These are phyloP conservation scores for Aspergillus pseudoglaucus DNA, from an alignment of 2,329 filamentous ascomycete genomes.

Conservation along the genomic window DNA sequence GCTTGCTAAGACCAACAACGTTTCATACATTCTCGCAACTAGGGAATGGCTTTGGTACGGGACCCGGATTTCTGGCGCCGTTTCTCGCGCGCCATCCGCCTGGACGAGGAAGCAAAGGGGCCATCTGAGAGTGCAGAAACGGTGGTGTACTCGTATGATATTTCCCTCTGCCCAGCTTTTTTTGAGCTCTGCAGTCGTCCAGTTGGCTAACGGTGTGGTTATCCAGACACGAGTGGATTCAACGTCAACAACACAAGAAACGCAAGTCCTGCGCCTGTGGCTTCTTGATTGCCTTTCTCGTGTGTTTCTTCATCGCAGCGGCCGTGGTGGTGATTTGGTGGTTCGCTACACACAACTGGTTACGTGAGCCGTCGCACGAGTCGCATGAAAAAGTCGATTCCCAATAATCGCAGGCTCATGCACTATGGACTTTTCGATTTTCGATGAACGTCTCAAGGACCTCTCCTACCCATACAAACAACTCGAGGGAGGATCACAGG, in stretches of 20 bases:
- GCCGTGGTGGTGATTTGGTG: constrained; percentile 43
- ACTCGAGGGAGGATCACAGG: too few relatives aligned
- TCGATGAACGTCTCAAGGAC: too few relatives aligned
- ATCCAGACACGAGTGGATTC: constrained; percentile 50
- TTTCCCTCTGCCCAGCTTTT: too few relatives aligned
- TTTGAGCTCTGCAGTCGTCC: background rate
- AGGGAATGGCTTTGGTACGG: constrained; percentile 44
- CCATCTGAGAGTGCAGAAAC: constrained; percentile 12
- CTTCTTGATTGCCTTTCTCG: constrained; percentile 23
- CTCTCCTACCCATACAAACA: too few relatives aligned
- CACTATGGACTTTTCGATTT: too few relatives aligned
- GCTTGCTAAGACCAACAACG: background rate
- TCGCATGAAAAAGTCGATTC: too few relatives aligned
- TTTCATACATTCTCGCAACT: background rate
- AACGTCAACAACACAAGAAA: constrained; percentile 44
- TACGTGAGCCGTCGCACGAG: constrained; percentile 8
- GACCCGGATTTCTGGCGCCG: constrained; percentile 57
- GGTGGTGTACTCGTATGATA: constrained; percentile 17
- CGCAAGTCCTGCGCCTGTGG: constrained; percentile 43
- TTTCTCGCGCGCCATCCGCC: constrained; percentile 53
- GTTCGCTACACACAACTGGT: constrained; percentile 30
- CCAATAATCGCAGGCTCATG: too few relatives aligned
- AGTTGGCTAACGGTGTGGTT: background rate
- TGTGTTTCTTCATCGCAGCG: constrained; percentile 36
- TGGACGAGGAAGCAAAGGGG: constrained; percentile 43